Evolutionary conservation across 169 alveolate species (phyloP), one percentile per base, ranked within the genome.

Genomic region (Prorocentrum cordatum): DNA sequence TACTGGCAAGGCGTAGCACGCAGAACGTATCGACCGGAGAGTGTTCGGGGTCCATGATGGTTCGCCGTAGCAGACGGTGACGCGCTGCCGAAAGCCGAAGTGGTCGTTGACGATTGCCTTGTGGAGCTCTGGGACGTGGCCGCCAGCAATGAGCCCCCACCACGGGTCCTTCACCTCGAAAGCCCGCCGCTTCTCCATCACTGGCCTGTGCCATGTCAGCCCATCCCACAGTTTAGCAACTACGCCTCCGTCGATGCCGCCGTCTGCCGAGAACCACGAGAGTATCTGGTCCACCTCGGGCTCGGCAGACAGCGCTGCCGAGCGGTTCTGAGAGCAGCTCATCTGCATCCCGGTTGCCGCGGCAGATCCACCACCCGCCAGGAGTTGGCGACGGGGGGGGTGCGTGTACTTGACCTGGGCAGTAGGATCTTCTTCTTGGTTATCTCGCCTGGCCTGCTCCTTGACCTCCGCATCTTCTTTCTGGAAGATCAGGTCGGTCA

Each of bases 281-380:
- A 68, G 58, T n/a, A 68, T 35, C 35, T 22, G 79, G 22, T 36
- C 79, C n/a, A 67, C 9, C 58, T 67, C 79, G 5, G 79, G 79
- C 61, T 67, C 77, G n/a, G 35, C 77, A 0, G 54, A 67, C 16
- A 67, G 4, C n/a, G 77, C 77, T 1, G 77, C 77, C 2, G 26
- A 2, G 20, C 77, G 50, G 32, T 67, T 67, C 35, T 67, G 77
- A 2, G 12, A 2, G 58, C 12, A 32, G 32, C 77, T 67, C 77
- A 67, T 35, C 35, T 67, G 79, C 16, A 67, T 1, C n/a, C 79
- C 79, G 5, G 79, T 67, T 2, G 79, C 59, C 4, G 38, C 61
- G 14, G 36, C 38, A 22, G 79, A 67, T 12, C 79, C 79, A 9
- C 79, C 79, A 2, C 79, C 79, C 20, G 61, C 79, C 1, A 35